These are phyloP conservation scores for Chaetoceros tenuissimus DNA, from an alignment of 108 stramenopile species.

Conservation along the genomic window DNA sequence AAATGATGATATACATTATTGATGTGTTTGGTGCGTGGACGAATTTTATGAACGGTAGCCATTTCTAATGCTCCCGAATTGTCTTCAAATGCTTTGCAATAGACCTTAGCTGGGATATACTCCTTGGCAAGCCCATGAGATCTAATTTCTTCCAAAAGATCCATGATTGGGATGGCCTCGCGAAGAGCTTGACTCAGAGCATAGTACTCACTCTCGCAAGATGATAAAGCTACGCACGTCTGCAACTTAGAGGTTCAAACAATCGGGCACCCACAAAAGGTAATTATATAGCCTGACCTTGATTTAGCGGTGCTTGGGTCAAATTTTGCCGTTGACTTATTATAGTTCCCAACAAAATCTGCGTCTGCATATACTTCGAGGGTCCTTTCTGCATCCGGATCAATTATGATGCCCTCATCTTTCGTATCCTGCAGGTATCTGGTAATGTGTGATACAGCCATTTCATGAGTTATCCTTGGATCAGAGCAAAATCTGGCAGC, in stretches of 20 bases:
- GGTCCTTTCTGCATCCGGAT: slow-evolving; percentile 2
- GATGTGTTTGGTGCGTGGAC: slow-evolving; percentile 6
- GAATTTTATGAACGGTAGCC: background rate
- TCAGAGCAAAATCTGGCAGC: slow-evolving; percentile 13
- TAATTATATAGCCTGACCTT: slow-evolving; percentile 8
- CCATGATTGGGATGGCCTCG: slow-evolving; percentile 3
- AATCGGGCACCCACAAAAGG: slow-evolving; percentile 9
- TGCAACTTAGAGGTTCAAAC: slow-evolving; percentile 11
- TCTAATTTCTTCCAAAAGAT: background rate
- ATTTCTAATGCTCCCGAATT: slow-evolving; percentile 22
- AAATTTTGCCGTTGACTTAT: background rate
- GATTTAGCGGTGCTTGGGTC: slow-evolving; percentile 9
- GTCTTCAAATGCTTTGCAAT: slow-evolving; percentile 31
- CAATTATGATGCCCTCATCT: slow-evolving; percentile 15
- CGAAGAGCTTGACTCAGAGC: slow-evolving; percentile 2
- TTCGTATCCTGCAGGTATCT: slow-evolving; percentile 18
- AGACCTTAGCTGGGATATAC: slow-evolving; percentile 3
- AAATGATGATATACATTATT: background rate
- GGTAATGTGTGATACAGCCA: slow-evolving; percentile 12
- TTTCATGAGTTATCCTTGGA: slow-evolving; percentile 15
- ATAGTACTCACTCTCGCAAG: slow-evolving; percentile 29
- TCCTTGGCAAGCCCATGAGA: background rate
- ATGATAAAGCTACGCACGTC: slow-evolving; percentile 10
- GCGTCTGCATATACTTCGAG: slow-evolving; percentile 26
- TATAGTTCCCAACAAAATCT: slow-evolving; percentile 8